Evolutionary conservation across 2,329 filamentous ascomycete species (phyloP).

Genomic region (Capronia americana): DNA sequence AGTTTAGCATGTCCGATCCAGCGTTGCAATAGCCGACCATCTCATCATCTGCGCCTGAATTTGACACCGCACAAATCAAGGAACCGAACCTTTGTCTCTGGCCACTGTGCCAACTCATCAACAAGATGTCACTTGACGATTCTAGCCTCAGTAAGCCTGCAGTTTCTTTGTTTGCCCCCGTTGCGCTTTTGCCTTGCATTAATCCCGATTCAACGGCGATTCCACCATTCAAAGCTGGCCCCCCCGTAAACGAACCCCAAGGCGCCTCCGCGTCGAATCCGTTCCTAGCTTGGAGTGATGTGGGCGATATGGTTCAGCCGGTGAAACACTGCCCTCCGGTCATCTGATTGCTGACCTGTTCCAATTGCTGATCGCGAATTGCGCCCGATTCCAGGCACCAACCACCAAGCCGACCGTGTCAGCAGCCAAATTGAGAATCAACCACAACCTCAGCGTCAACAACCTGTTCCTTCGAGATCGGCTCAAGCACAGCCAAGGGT

Average conservation of each 20-base stretch:
- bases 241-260: slow-evolving; percentile 5
- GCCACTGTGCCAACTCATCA: slow-evolving; percentile 28
- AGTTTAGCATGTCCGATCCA: background rate
- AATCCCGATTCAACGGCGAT: background rate
- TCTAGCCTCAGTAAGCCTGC: slow-evolving; percentile 30
- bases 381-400: slow-evolving; percentile 23
- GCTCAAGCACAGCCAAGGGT: slow-evolving; percentile 26
- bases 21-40: slow-evolving; percentile 1
- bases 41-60: slow-evolving; percentile 1
- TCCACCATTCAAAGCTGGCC: slow-evolving; percentile 11
- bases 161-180: slow-evolving; percentile 13
- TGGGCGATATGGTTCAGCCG: slow-evolving; percentile 21
- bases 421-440: slow-evolving; percentile 16
- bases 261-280: slow-evolving; percentile 28
- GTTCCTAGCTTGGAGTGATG: slow-evolving; percentile 12
- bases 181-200: slow-evolving; percentile 18
- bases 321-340: slow-evolving; percentile 25
- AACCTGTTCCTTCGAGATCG: slow-evolving; percentile 13
- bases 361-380: slow-evolving; percentile 25
- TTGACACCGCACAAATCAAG: background rate
- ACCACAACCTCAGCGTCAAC: slow-evolving; percentile 14
- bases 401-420: slow-evolving; percentile 13
- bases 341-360: slow-evolving; percentile 31
- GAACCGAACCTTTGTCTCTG: slow-evolving; percentile 8
- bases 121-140: slow-evolving; percentile 32